Evolutionary conservation across 1,284 basidiomycete genomes (phyloP).

Genomic region (Jaminaea rosea): DNA sequence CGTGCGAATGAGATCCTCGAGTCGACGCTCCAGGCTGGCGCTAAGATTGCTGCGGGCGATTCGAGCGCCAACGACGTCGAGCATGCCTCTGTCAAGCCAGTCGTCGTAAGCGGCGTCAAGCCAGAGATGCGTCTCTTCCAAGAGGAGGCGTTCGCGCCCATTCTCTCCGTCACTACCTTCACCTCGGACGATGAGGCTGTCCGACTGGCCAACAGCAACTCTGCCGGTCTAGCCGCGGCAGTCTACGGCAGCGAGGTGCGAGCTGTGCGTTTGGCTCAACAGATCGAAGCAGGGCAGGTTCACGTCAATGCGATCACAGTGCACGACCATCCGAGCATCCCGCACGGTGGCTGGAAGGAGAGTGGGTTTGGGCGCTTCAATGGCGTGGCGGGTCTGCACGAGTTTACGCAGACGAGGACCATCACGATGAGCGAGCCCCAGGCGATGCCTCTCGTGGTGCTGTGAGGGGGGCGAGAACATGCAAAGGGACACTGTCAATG

Average conservation of each 20-base stretch:
- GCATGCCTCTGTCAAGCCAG: slow-evolving; percentile 54
- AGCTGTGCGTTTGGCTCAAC: slow-evolving; percentile 4
- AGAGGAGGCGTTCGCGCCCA: slow-evolving; percentile 13
- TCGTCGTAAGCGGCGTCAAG: slow-evolving; percentile 52
- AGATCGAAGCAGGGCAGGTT: slow-evolving; percentile 11
- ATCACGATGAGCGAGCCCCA: slow-evolving; percentile 6
- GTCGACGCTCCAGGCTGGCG: slow-evolving; percentile 55
- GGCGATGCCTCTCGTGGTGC: slow-evolving; percentile 3
- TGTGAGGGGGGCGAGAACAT: slow-evolving; percentile 2
- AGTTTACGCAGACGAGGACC: slow-evolving; percentile 9
- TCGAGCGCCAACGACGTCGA: slow-evolving; percentile 29
- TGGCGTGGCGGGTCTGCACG: slow-evolving; percentile 5
- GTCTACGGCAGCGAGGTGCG: slow-evolving; percentile 7
- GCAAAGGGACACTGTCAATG: no score
- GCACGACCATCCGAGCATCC: slow-evolving; percentile 10
- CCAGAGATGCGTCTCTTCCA: slow-evolving; percentile 49
- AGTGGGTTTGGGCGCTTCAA: slow-evolving; percentile 12
- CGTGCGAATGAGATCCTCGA: slow-evolving; percentile 53
- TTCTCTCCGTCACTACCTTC: slow-evolving; percentile 4
- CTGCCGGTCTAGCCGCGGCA: slow-evolving; percentile 4
- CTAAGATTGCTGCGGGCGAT: slow-evolving; percentile 53
- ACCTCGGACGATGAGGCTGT: slow-evolving; percentile 8
- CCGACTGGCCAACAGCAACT: slow-evolving; percentile 5
- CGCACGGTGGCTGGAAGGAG: slow-evolving; percentile 10
- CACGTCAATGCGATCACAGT: slow-evolving; percentile 11